Conservation (phyloP, 2,329 filamentous ascomycete genomes). For the Paraconiothyrium sp. region DNA sequence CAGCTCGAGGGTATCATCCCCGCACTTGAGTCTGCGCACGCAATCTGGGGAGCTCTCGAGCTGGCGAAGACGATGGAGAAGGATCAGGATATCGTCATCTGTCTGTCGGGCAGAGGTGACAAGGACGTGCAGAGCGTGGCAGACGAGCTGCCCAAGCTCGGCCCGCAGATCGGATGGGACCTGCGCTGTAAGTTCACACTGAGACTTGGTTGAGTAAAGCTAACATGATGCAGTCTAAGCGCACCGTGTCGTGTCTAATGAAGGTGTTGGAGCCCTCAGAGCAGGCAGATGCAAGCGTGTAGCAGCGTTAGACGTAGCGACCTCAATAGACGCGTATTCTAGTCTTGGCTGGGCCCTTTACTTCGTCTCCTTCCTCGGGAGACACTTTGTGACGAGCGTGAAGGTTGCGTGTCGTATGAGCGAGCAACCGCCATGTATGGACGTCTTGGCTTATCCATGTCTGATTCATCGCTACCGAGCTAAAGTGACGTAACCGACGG, state of each 20-base stretch:
- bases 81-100: slow-evolving; percentile 91
- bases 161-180: slow-evolving; percentile 84
- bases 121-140: slow-evolving; percentile 99
- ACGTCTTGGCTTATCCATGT: not conserved
- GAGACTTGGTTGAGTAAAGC: slow-evolving; percentile 13
- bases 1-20: slow-evolving; percentile 97
- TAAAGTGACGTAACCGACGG: not conserved
- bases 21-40: slow-evolving; percentile 92
- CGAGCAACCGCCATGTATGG: not conserved
- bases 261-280: not conserved
- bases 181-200: slow-evolving; percentile 58
- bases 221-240: slow-evolving; percentile 40
- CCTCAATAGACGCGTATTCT: not conserved
- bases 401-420: not conserved
- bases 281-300: not conserved
- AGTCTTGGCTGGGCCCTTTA: not conserved
- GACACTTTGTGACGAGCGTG: not conserved
- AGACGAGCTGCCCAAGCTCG: slow-evolving; percentile 87
- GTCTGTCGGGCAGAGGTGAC: slow-evolving; percentile 90
- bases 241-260: not conserved
- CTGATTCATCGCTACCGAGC: not conserved
- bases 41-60: slow-evolving; percentile 87
- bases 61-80: slow-evolving; percentile 92
- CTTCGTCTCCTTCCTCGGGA: not conserved
- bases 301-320: not conserved